Percentiles rank a stretch among this genome's conserved stretches.
phyloP scores from a whole-genome alignment of 768 basidiomycete species.

The Phylloporus rhodoxanthus region DNA sequence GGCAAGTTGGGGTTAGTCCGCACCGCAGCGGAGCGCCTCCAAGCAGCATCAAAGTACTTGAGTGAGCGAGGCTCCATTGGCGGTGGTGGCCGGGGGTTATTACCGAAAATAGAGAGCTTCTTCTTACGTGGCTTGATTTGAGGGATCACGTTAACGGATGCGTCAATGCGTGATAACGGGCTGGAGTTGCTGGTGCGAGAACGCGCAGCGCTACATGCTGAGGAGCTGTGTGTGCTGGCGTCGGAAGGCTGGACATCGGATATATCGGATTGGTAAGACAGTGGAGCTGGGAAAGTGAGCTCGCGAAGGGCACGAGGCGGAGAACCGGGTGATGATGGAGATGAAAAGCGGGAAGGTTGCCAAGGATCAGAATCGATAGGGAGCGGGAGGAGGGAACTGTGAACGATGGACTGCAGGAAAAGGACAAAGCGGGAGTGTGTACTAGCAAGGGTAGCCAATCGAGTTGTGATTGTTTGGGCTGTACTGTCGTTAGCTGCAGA shows the following conservation, averaged over 20 bases:
- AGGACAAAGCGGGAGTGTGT: conserved; percentile 74
- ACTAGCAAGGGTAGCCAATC: conserved; percentile 45
- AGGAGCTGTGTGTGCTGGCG: conserved; percentile 2
- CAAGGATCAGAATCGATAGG: conserved; percentile 41
- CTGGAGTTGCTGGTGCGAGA: conserved; percentile 6
- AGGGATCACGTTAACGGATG: not conserved
- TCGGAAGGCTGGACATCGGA: conserved; percentile 10
- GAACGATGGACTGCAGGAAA: conserved; percentile 64
- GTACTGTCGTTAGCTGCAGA: conserved; percentile 27
- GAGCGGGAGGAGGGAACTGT: conserved; percentile 49
- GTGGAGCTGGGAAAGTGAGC: conserved; percentile 69
- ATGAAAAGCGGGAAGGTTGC: conserved; percentile 17
- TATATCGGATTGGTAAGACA: conserved; percentile 41
- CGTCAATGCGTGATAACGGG: conserved; percentile 21
- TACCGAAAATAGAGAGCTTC: conserved; percentile 37
- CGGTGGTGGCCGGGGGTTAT: conserved; percentile 39
- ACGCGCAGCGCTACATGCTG: conserved; percentile 5
- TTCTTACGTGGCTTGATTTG: conserved; percentile 15
- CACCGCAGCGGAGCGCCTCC: conserved; percentile 36
- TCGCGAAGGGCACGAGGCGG: conserved; percentile 41
- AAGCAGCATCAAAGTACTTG: conserved; percentile 42
- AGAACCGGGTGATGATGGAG: conserved; percentile 11
- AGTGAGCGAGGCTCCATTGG: conserved; percentile 42
- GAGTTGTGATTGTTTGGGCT: conserved; percentile 20
- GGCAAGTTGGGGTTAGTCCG: not conserved